Evolutionary conservation across 169 alveolate genomes (phyloP).

Genomic region (Theileria sp.): DNA sequence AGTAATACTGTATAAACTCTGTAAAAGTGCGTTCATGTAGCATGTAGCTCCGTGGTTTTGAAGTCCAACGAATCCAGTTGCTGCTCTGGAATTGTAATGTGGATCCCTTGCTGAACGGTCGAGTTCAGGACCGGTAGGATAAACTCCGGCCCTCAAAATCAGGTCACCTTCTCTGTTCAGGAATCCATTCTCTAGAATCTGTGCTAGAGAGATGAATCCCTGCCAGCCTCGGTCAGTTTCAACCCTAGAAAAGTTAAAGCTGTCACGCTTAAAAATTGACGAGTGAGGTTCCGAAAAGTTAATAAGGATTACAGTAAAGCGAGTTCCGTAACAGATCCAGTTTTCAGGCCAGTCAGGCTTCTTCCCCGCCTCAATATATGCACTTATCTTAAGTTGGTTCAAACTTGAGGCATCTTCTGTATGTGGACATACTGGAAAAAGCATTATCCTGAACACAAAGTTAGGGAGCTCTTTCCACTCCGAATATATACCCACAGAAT

Average conservation of each 20-base stretch:
- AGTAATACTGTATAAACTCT: slow-evolving; percentile 94
- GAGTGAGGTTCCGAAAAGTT: slow-evolving; percentile 72
- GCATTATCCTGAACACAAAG: slow-evolving; percentile 60
- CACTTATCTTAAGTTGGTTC: slow-evolving; percentile 38
- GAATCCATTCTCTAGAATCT: slow-evolving; percentile 73
- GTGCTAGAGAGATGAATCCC: slow-evolving; percentile 63
- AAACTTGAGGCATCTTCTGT: slow-evolving; percentile 21
- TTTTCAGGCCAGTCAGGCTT: slow-evolving; percentile 82
- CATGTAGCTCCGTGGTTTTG: slow-evolving; percentile 97
- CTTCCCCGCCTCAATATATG: slow-evolving; percentile 77
- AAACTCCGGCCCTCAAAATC: slow-evolving; percentile 78
- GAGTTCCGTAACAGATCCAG: slow-evolving; percentile 82
- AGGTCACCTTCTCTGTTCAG: slow-evolving; percentile 70
- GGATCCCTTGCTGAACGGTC: slow-evolving; percentile 69
- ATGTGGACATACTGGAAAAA: slow-evolving; percentile 65
- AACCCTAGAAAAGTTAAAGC: slow-evolving; percentile 72
- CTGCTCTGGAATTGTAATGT: slow-evolving; percentile 72
- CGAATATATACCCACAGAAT: slow-evolving; percentile 32
- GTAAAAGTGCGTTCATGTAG: slow-evolving; percentile 97
- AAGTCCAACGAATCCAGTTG: slow-evolving; percentile 93
- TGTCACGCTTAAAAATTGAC: slow-evolving; percentile 73
- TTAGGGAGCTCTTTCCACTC: slow-evolving; percentile 68
- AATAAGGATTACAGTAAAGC: slow-evolving; percentile 76
- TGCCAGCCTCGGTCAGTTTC: slow-evolving; percentile 86
- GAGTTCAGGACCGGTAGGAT: slow-evolving; percentile 74